phyloP scores from a whole-genome alignment of 345 rosid species.

The Gossypium bickii region DNA sequence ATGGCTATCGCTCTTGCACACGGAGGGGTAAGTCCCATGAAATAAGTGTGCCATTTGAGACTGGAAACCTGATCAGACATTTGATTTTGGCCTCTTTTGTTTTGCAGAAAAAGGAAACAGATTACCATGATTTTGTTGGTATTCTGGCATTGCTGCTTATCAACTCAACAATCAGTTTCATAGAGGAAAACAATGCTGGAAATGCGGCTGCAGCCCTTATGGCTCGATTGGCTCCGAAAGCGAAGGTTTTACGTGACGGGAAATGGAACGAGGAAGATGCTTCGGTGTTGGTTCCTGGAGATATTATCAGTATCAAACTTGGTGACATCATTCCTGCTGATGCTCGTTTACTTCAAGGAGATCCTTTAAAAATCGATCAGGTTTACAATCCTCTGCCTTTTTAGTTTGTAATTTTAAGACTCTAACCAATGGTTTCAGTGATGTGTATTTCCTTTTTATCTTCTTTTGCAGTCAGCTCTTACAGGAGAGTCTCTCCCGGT shows the following conservation, averaged over 20 bases:
- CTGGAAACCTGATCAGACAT: not conserved
- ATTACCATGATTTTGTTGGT: slow-evolving; percentile 93
- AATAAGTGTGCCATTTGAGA: not conserved
- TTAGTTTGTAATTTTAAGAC: not conserved
- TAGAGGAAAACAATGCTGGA: slow-evolving; percentile 95
- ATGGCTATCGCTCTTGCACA: slow-evolving; percentile 65
- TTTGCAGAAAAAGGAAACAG: slow-evolving; percentile 61
- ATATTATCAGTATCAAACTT: slow-evolving; percentile 48
- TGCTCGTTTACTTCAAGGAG: slow-evolving; percentile 74
- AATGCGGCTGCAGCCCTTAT: slow-evolving; percentile 86
- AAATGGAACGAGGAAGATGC: slow-evolving; percentile 75
- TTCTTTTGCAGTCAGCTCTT: slow-evolving; percentile 62
- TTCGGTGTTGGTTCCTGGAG: slow-evolving; percentile 66
- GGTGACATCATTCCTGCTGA: slow-evolving; percentile 72
- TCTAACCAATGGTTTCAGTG: not conserved
- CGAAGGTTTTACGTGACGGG: slow-evolving; percentile 63
- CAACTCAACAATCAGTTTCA: slow-evolving; percentile 86
- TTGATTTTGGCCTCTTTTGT: slow-evolving; percentile 2
- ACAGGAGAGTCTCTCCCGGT: slow-evolving; percentile 93
- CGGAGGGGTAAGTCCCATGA: slow-evolving; percentile 44
- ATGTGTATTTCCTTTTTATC: not conserved
- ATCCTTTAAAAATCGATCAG: slow-evolving; percentile 67
- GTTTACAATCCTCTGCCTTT: slow-evolving; percentile 14
- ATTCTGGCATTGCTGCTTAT: slow-evolving; percentile 68
- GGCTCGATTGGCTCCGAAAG: slow-evolving; percentile 87